Evolutionary conservation across 1,284 basidiomycete genomes (phyloP).

Genomic region (Trichosporon sp.): DNA sequence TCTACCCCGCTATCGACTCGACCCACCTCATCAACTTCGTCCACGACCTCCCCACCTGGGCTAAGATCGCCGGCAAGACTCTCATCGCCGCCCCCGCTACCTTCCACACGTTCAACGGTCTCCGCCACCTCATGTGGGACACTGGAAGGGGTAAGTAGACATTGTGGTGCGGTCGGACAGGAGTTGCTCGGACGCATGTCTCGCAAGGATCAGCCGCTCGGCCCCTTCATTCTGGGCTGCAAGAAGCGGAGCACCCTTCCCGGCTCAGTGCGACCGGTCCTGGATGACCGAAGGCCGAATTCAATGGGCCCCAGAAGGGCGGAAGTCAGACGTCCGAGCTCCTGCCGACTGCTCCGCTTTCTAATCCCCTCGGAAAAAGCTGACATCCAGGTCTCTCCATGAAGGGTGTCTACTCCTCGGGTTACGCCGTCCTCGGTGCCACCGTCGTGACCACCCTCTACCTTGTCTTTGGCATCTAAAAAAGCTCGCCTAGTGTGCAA

Average conservation of each 20-base stretch:
- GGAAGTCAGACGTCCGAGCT: not conserved
- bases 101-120: slow-evolving; percentile 85
- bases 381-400: slow-evolving; percentile 62
- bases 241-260: too few species aligned
- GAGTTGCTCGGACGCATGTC: not conserved
- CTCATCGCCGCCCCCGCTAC: slow-evolving; percentile 76
- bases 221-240: too few species aligned
- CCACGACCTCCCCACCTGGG: slow-evolving; percentile 58
- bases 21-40: slow-evolving; percentile 69
- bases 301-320: too few species aligned
- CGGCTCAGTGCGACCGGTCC: too few species aligned
- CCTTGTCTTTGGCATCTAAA: slow-evolving; percentile 19
- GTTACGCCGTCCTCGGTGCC: slow-evolving; percentile 76
- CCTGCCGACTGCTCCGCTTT: not conserved
- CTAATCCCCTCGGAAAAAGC: not conserved
- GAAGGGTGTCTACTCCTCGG: slow-evolving; percentile 70
- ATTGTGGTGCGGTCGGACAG: not conserved
- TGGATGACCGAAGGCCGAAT: too few species aligned
- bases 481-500: not conserved
- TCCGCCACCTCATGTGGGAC: slow-evolving; percentile 92
- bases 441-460: slow-evolving; percentile 68
- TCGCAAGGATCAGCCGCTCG: too few species aligned
- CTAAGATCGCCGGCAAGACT: slow-evolving; percentile 70
- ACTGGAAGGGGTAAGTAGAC: slow-evolving; percentile 71
- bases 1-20: slow-evolving; percentile 59